Evolutionary conservation across 73 alveolate species (phyloP).

Genomic region (Paramecium octaurelia): DNA sequence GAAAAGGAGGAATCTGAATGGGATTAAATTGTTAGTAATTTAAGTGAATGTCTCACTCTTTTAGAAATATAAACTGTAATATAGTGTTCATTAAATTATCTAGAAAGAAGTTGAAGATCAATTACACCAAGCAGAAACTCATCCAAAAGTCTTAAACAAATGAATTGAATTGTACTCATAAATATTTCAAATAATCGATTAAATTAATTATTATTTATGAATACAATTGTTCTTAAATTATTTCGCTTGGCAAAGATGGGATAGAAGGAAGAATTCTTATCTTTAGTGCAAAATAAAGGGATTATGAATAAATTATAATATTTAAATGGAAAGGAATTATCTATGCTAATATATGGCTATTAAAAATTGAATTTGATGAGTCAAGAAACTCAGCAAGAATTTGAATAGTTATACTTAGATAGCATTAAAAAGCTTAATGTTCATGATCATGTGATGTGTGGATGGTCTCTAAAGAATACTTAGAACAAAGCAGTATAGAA

Average conservation of each 20-base stretch:
- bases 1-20: neutral
- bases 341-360: neutral
- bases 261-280: neutral
- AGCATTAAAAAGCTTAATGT: neutral
- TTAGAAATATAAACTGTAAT: neutral
- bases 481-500: neutral
- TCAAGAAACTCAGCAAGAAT: neutral
- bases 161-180: neutral
- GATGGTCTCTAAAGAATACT: neutral
- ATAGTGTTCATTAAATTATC: neutral
- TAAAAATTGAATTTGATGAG: neutral
- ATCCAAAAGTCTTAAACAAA: neutral
- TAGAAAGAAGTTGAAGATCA: neutral
- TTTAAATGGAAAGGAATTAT: neutral
- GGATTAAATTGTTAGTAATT: neutral
- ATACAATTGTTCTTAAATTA: neutral
- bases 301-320: neutral
- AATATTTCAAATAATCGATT: neutral
- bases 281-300: neutral
- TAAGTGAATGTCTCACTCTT: neutral
- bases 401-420: neutral
- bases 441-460: slow-evolving; percentile 27
- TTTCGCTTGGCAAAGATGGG: neutral
- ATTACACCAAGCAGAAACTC: neutral
- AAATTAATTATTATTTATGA: neutral